Base-by-base conservation (phyloP, 1,139 yeast genomes). In the Taiozyma sp. region DNA sequence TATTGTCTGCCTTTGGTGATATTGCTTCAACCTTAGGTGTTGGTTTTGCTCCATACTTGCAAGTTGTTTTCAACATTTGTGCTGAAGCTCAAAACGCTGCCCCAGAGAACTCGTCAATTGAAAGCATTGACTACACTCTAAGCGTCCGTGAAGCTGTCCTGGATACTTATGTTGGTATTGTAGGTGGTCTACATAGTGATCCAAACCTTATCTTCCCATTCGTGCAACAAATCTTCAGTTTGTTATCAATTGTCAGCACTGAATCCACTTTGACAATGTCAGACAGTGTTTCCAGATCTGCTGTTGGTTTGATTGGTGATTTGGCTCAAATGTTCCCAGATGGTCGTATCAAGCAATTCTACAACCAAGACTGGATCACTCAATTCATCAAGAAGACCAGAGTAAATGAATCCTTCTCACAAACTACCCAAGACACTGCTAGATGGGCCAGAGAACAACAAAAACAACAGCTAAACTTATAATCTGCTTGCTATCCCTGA, bases 1-100 rank as follows among this genome's bases (percentile, higher is more conserved):
- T 91, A 35, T 74, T 95, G 59, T 88, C 97, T n/a, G 90, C 96
- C 63, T 88, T 93, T 68, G 99, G 99, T 56, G 99, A 93, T 68
- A 79, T 95, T 63, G 98, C 99, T 3, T 80, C 96, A 2, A 83
- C 95, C 11, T 83, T 91, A 57, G 97, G 97, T 7, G 65, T 75
- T 4, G 79, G 77, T 50, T 93, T 91, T 69, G 77, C 77, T 57
- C 88, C 85, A 51, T 93, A 88, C 68, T 72, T 90, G 58, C 81
- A 77, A 46, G 88, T 82, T 57, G 96, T 90, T 30, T 85, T 91
- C 85, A 79, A 77, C 45, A 46, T 80, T 73, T 65, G 76, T 67
- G 63, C 68, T 66, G 66, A 74, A 53, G 70, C 74, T 56, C 69
- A 72, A 65, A 57, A 74, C 73, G 47, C 73, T 61, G 58, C 70